Conservation (phyloP, 768 basidiomycete species). For the Pisolithus microcarpus region DNA sequence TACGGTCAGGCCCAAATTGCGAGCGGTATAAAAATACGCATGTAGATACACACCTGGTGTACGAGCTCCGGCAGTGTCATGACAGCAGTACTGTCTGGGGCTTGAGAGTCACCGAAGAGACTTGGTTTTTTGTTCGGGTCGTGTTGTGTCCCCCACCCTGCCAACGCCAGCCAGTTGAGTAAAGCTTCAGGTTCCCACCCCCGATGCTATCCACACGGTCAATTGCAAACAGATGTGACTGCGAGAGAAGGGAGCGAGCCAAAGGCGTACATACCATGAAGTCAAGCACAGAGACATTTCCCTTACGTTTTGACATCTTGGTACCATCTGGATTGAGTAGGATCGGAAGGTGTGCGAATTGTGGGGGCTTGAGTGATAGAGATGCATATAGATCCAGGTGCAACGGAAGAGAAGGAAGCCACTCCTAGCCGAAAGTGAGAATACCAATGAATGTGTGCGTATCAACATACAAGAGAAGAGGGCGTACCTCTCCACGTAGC, state of each 20-base stretch:
- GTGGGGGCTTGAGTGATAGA: slow-evolving; percentile 61
- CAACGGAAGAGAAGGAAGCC: slow-evolving; percentile 88
- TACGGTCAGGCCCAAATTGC: not conserved
- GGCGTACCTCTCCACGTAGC: slow-evolving; percentile 77
- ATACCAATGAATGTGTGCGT: not conserved
- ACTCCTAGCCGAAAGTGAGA: slow-evolving; percentile 54
- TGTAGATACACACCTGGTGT: slow-evolving; percentile 37
- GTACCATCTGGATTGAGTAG: slow-evolving; percentile 84
- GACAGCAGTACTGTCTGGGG: slow-evolving; percentile 60
- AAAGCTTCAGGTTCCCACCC: slow-evolving; percentile 90
- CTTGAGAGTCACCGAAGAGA: slow-evolving; percentile 24
- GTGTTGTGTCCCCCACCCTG: slow-evolving; percentile 80
- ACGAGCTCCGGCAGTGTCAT: slow-evolving; percentile 63
- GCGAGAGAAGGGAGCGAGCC: not conserved
- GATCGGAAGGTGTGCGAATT: slow-evolving; percentile 88
- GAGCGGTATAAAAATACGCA: not conserved
- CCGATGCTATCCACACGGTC: slow-evolving; percentile 41
- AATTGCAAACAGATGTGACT: not conserved
- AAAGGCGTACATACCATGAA: slow-evolving; percentile 57
- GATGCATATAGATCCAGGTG: slow-evolving; percentile 86
- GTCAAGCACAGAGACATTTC: slow-evolving; percentile 79
- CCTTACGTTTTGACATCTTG: slow-evolving; percentile 93
- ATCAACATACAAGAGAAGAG: not conserved
- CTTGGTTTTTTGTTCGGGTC: slow-evolving; percentile 11
- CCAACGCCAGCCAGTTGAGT: slow-evolving; percentile 87